phyloP scores from a whole-genome alignment of 257 asterid species.

The Mitragyna speciosa region DNA sequence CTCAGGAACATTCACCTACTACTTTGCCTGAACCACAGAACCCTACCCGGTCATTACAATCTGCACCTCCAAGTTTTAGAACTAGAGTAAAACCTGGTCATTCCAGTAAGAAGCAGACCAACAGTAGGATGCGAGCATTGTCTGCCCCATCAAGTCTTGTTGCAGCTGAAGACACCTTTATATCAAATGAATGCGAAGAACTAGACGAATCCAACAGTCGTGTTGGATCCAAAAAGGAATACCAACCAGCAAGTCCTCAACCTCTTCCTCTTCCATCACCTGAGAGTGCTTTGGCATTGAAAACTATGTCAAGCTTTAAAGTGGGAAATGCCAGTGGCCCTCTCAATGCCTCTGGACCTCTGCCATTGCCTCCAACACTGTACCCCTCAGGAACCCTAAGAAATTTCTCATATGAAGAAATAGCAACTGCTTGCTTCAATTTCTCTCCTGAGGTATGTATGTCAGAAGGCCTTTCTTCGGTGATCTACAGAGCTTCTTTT shows the following conservation, averaged over 20 bases:
- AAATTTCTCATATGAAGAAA: constrained; percentile 67
- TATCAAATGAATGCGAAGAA: constrained; percentile 59
- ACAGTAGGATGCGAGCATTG: constrained; percentile 55
- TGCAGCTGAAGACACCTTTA: constrained; percentile 53
- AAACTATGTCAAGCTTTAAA: constrained; percentile 67
- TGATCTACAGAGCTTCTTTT: constrained; percentile 80
- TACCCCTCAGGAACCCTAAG: constrained; percentile 49
- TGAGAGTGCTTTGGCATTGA: constrained; percentile 46
- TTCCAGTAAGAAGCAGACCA: constrained; percentile 33
- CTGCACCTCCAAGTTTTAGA: constrained; percentile 94
- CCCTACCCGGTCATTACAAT: constrained; percentile 59
- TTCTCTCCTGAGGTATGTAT: constrained; percentile 83
- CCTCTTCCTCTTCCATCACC: constrained; percentile 97
- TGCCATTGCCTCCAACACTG: constrained; percentile 73
- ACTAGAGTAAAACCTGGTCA: constrained; percentile 59
- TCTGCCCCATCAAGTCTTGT: constrained; percentile 85
- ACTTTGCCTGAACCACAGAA: constrained; percentile 73
- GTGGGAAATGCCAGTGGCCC: constrained; percentile 58
- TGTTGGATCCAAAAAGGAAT: constrained; percentile 63
- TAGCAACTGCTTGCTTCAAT: constrained; percentile 87
- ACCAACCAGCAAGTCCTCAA: constrained; percentile 69
- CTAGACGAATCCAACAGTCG: constrained; percentile 64
- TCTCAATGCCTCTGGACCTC: constrained; percentile 74
- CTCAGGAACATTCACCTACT: constrained; percentile 65
- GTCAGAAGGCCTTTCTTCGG: constrained; percentile 94